These are phyloP conservation scores for Nakataea oryzae DNA, from an alignment of 2,329 filamentous ascomycete species.

Conservation along the genomic window DNA sequence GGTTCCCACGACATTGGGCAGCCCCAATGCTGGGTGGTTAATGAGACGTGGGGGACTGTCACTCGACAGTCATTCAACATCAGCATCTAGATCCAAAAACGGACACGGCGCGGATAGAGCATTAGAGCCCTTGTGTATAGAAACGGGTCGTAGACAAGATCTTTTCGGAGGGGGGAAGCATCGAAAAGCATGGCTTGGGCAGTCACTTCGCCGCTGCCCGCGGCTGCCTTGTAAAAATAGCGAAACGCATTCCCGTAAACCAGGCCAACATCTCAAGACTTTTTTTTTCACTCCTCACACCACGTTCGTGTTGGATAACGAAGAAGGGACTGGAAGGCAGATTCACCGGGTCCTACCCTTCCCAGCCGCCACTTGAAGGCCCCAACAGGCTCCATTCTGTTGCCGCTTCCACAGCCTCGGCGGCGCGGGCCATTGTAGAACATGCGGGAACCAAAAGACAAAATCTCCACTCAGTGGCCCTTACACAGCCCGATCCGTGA, in stretches of 20 bases:
- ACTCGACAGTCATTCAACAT: constrained; percentile 1
- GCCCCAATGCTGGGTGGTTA: constrained; percentile 4
- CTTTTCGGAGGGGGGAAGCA: constrained; percentile 1
- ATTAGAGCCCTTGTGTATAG: constrained; percentile 4
- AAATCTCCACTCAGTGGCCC: not conserved
- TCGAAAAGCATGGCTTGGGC: constrained; percentile 1
- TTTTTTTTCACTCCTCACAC: not conserved
- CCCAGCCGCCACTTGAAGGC: not conserved
- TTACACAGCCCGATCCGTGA: not conserved
- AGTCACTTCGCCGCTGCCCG: constrained; percentile 2
- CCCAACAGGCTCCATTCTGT: not conserved
- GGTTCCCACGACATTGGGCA: constrained; percentile 3
- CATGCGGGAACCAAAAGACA: not conserved
- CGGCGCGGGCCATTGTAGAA: not conserved
- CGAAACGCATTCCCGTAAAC: constrained; percentile 3
- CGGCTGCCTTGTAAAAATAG: constrained; percentile 3
- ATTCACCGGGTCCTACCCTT: not conserved
- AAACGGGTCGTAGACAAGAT: constrained; percentile 2
- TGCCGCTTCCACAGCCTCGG: not conserved
- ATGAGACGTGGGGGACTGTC: constrained; percentile 3
- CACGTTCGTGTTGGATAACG: not conserved
- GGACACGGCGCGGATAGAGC: not conserved
- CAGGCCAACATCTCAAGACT: not conserved
- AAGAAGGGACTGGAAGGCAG: not conserved
- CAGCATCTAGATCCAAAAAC: constrained; percentile 2